A percentile compares a stretch with the other conserved stretches of the same genome.
These are phyloP conservation scores for Graphium sp. DNA, from an alignment of 2,329 filamentous ascomycete species.

Conservation along the genomic window DNA sequence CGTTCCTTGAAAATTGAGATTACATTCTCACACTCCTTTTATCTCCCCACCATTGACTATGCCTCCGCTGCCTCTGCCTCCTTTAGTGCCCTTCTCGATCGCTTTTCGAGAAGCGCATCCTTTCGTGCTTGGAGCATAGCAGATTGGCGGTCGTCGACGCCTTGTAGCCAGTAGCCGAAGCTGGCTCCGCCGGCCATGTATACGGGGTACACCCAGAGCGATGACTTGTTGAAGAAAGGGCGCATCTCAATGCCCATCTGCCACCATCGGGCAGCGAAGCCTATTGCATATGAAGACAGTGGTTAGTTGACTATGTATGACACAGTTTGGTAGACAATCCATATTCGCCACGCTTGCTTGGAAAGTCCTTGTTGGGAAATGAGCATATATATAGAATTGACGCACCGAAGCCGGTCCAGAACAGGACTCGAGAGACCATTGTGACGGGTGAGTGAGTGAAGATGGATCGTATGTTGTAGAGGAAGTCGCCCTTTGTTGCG, in stretches of 20 bases:
- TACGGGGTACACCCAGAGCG: constrained; percentile 81
- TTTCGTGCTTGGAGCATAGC: constrained; percentile 64
- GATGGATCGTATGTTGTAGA: no score
- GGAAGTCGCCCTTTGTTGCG: no score
- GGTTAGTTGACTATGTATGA: background rate
- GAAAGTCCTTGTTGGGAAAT: background rate
- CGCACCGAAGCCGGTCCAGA: constrained; percentile 87
- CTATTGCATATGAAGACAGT: constrained; percentile 27
- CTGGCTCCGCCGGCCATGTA: constrained; percentile 74
- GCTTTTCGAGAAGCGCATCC: constrained; percentile 72
- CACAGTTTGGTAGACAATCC: background rate
- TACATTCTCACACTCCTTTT: background rate
- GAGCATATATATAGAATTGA: constrained; percentile 11
- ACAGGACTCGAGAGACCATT: constrained; percentile 52
- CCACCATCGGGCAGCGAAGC: constrained; percentile 83
- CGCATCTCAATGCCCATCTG: constrained; percentile 98
- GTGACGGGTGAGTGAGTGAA: no score
- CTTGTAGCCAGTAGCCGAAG: constrained; percentile 95
- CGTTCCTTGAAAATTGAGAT: background rate
- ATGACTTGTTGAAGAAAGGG: constrained; percentile 71
- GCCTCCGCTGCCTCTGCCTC: constrained; percentile 13
- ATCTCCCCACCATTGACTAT: background rate
- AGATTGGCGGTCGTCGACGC: constrained; percentile 71
- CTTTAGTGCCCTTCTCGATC: constrained; percentile 44
- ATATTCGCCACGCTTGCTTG: background rate